A percentile compares a stretch with the other conserved stretches of the same genome.
Conservation (phyloP, 257 asterid species). For the Nicotiana attenuata region DNA sequence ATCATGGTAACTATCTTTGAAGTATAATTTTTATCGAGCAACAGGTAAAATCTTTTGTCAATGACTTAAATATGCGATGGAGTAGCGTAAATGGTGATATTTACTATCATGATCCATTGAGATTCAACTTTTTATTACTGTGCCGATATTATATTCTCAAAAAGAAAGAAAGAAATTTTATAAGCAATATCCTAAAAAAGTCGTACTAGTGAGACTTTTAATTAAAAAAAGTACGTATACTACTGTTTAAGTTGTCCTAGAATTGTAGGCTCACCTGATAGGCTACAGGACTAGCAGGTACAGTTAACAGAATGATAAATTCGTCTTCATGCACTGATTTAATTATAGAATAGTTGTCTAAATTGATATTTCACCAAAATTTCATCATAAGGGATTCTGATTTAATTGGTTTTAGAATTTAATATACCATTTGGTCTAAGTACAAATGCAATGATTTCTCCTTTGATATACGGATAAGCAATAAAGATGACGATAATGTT, state of each 20-base stretch:
- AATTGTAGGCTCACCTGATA: background rate
- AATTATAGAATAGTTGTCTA: background rate
- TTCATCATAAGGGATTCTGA: background rate
- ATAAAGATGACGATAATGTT: background rate
- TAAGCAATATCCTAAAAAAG: background rate
- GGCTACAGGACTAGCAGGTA: background rate
- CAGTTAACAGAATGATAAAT: background rate
- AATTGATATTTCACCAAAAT: conserved; percentile 7
- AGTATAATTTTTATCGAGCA: no score
- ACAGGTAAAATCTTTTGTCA: no score
- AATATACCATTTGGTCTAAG: background rate
- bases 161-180: no score
- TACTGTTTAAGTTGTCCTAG: background rate
- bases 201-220: background rate
- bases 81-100: no score
- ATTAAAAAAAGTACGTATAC: background rate
- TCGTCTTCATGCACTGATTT: background rate
- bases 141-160: no score
- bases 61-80: no score
- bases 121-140: no score
- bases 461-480: background rate
- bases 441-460: background rate
- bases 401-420: background rate
- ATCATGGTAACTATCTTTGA: no score
- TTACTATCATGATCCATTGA: no score